phyloP scores from a whole-genome alignment of 139 green algal species.

The Desmodesmus armatus region DNA sequence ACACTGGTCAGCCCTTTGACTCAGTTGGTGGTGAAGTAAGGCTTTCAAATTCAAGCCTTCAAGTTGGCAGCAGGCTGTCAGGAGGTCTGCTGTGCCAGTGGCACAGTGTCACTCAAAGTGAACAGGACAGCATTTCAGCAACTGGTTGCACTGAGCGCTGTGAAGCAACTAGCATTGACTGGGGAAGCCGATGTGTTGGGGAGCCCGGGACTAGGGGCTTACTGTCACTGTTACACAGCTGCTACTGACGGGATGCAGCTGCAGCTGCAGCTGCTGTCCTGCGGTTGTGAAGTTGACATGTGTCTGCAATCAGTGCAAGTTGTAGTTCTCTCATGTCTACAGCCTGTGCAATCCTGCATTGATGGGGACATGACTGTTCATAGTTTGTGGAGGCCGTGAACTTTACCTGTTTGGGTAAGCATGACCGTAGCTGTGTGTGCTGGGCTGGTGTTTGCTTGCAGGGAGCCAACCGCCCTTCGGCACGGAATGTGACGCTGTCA shows the following conservation, averaged over 20 bases:
- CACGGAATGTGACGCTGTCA: neutral
- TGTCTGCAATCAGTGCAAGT: neutral
- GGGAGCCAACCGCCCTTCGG: slow-evolving; percentile 12
- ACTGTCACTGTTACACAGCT: neutral
- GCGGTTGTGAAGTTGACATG: neutral
- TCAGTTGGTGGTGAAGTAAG: neutral
- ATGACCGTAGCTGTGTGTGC: too few species aligned
- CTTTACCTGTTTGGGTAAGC: too few species aligned
- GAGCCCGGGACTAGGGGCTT: neutral
- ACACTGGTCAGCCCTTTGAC: neutral
- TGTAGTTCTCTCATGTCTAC: neutral
- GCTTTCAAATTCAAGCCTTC: neutral
- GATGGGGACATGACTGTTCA: neutral
- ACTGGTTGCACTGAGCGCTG: neutral
- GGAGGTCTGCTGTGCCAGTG: neutral
- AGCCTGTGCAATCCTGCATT: neutral
- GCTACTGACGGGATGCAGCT: neutral
- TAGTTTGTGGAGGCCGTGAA: too few species aligned
- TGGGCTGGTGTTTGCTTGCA: neutral
- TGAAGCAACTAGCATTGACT: neutral
- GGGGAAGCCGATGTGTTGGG: neutral
- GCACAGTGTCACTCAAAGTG: neutral
- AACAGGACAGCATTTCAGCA: neutral
- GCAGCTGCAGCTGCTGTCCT: neutral
- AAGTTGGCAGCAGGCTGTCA: neutral